Conservation (phyloP, 306 rosid species). For the Purshia tridentata region DNA sequence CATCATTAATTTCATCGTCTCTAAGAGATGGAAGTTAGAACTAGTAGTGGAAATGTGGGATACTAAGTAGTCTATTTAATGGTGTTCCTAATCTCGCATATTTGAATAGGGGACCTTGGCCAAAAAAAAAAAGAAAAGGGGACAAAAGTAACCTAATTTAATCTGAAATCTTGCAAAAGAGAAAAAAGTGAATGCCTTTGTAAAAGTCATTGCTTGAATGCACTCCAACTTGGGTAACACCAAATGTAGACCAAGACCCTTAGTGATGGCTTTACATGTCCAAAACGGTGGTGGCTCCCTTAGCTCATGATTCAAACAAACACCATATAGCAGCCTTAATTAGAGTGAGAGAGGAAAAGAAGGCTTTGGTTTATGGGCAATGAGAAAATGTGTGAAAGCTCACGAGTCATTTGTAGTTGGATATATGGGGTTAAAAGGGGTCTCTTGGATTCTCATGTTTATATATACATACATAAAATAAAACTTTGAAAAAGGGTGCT, state of each 20-base stretch:
- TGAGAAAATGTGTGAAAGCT: background rate
- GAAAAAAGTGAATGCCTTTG: constrained; percentile 50
- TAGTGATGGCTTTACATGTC: constrained; percentile 62
- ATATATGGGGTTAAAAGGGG: constrained; percentile 31
- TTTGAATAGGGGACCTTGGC: background rate
- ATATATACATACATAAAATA: too few species aligned
- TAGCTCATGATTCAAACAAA: constrained; percentile 47
- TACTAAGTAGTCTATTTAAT: background rate
- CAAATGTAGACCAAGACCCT: constrained; percentile 41
- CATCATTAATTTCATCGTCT: background rate
- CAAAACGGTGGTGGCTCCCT: constrained; percentile 68
- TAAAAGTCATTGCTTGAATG: constrained; percentile 56
- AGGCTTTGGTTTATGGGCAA: background rate
- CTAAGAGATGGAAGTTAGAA: background rate
- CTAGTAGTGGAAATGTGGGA: background rate
- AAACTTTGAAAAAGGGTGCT: too few species aligned
- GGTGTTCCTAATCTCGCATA: constrained; percentile 5
- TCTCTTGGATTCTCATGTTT: constrained; percentile 41
- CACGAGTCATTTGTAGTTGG: too few species aligned
- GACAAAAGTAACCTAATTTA: constrained; percentile 22
- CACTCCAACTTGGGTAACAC: constrained; percentile 48
- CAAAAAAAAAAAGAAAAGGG: background rate
- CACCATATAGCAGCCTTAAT: constrained; percentile 26
- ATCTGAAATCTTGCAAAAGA: constrained; percentile 33
- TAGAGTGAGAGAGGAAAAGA: too few species aligned